Conservation (phyloP, 169 alveolate genomes). For the Pseudocohnilembus persalinus region DNA sequence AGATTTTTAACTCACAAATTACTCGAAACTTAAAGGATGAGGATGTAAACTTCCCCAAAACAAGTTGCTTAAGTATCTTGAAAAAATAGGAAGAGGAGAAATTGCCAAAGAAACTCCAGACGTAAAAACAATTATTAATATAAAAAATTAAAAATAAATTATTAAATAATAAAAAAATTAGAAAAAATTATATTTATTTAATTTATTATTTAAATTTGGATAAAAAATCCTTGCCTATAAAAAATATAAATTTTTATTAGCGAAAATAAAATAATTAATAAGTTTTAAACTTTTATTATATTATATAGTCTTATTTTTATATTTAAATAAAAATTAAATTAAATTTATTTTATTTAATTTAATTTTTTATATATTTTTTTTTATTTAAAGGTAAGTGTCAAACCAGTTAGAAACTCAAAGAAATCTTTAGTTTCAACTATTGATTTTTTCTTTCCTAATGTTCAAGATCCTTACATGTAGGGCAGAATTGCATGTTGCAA, state of each 20-base stretch:
- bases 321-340: too few species aligned
- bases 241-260: too few species aligned
- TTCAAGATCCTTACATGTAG: slow-evolving; percentile 82
- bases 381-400: slow-evolving; percentile 38
- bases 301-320: too few species aligned
- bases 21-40: slow-evolving; percentile 75
- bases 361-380: too few species aligned
- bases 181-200: too few species aligned
- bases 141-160: too few species aligned
- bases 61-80: slow-evolving; percentile 58
- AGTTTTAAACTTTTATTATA: too few species aligned
- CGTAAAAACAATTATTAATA: slow-evolving; percentile 13
- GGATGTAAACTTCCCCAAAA: slow-evolving; percentile 80
- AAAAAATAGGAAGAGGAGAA: slow-evolving; percentile 55
- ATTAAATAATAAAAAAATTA: too few species aligned
- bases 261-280: too few species aligned
- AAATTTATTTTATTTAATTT: too few species aligned
- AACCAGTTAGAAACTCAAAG: slow-evolving; percentile 32
- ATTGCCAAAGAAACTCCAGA: slow-evolving; percentile 78
- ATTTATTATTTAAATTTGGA: too few species aligned
- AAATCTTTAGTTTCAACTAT: slow-evolving; percentile 67
- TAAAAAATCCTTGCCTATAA: too few species aligned
- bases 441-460: slow-evolving; percentile 86
- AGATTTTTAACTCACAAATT: slow-evolving; percentile 59
- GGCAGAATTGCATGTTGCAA: slow-evolving; percentile 85